Percentiles rank a stretch among this genome's conserved stretches.
These are phyloP conservation scores for Chiua virens DNA, from an alignment of 768 basidiomycete genomes.

Conservation along the genomic window DNA sequence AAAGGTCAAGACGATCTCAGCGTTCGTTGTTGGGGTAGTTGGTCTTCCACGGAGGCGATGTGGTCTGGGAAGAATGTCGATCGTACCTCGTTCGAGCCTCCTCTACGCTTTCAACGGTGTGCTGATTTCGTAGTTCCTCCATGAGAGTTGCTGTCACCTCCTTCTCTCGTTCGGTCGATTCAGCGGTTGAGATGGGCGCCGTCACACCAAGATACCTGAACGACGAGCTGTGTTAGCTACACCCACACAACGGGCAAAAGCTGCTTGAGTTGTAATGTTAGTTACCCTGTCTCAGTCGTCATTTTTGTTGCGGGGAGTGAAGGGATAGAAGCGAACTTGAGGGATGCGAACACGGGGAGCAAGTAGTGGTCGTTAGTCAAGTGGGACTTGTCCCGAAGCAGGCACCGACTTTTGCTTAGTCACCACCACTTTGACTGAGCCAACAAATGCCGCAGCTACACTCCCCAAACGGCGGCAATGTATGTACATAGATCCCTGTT, in stretches of 20 bases:
- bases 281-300: slow-evolving; percentile 45
- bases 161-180: slow-evolving; percentile 77
- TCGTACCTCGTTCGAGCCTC: slow-evolving; percentile 83
- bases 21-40: slow-evolving; percentile 3
- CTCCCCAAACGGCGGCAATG: too few species aligned
- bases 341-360: slow-evolving; percentile 9
- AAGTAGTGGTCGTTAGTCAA: slow-evolving; percentile 17
- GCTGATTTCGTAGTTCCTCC: slow-evolving; percentile 84
- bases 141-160: slow-evolving; percentile 83
- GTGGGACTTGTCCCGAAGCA: slow-evolving; percentile 9
- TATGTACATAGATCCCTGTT: too few species aligned
- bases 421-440: slow-evolving; percentile 2
- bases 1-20: slow-evolving; percentile 25
- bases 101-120: slow-evolving; percentile 86
- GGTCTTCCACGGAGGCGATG: slow-evolving; percentile 2
- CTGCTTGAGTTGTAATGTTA: slow-evolving; percentile 8
- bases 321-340: slow-evolving; percentile 5
- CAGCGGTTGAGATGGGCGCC: slow-evolving; percentile 75
- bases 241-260: neutral
- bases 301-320: slow-evolving; percentile 24
- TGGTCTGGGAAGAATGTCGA: slow-evolving; percentile 10
- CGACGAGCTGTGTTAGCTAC: slow-evolving; percentile 11
- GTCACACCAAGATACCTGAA: slow-evolving; percentile 78
- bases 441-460: too few species aligned
- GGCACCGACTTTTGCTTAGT: slow-evolving; percentile 26